Conservation (phyloP, 768 basidiomycete genomes). For the Hypholoma fasciculare region DNA sequence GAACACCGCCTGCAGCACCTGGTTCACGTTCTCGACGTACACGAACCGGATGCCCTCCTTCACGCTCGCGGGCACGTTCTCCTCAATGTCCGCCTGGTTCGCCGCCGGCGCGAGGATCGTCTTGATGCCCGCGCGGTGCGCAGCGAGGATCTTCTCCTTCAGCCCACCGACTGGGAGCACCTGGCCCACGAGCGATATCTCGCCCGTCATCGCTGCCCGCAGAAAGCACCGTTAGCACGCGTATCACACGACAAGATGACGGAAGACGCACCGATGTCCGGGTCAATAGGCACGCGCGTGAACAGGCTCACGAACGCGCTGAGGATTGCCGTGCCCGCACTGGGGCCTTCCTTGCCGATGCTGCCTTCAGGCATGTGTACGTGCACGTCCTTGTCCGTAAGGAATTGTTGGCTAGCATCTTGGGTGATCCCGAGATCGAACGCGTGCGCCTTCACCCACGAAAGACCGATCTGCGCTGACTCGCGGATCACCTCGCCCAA, state of each 20-base stretch:
- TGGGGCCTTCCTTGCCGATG: slow-evolving; percentile 94
- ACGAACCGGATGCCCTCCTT: slow-evolving; percentile 95
- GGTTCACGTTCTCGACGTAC: slow-evolving; percentile 90
- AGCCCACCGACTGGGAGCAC: slow-evolving; percentile 95
- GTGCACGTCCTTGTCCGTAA: slow-evolving; percentile 88
- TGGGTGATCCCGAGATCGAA: slow-evolving; percentile 85
- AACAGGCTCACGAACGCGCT: slow-evolving; percentile 92
- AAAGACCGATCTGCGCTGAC: slow-evolving; percentile 91
- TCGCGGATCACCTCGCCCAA: slow-evolving; percentile 98
- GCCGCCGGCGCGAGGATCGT: slow-evolving; percentile 86
- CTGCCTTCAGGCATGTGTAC: slow-evolving; percentile 97
- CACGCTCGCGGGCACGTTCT: slow-evolving; percentile 95
- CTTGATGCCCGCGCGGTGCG: slow-evolving; percentile 95
- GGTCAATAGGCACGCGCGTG: slow-evolving; percentile 78
- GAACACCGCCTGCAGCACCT: slow-evolving; percentile 90
- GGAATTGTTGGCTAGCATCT: slow-evolving; percentile 68
- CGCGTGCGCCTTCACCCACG: slow-evolving; percentile 92
- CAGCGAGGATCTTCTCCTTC: slow-evolving; percentile 96
- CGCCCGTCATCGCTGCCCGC: slow-evolving; percentile 89
- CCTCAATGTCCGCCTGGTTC: slow-evolving; percentile 93
- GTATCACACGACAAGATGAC: neutral
- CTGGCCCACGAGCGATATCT: slow-evolving; percentile 94
- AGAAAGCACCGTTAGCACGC: neutral
- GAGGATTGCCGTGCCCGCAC: slow-evolving; percentile 92
- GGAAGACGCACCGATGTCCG: slow-evolving; percentile 76